Base-by-base conservation (phyloP, 1,284 basidiomycete genomes). In the Tranzscheliella williamsii region DNA sequence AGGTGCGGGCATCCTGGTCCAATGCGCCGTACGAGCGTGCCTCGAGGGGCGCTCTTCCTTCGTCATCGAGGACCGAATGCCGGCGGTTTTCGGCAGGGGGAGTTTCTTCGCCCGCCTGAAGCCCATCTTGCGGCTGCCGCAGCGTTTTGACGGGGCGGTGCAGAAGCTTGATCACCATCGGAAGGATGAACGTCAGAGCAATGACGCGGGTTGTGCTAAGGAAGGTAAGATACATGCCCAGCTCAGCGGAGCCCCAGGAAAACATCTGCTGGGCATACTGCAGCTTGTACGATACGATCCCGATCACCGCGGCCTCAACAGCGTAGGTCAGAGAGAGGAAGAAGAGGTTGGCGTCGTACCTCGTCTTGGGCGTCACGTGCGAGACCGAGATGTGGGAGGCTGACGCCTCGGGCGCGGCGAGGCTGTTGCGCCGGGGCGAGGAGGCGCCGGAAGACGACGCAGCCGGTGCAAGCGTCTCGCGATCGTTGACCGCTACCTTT, bases 251-350 rank as follows among this genome's bases (percentile, higher is more conserved):
- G 23, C 55, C 69, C 75, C 74, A 76, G 34, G 63, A 53, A 37
- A 73, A 76, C 12, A 58, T 48, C 23, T 69, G 37, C 38, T 72
- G 65, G 0, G 74, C 71, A 30, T 77, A 77, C 42, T 70, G 67
- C 24, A 73, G 51, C 42, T 76, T 76, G 63, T 54, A 60, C 0
- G 69, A 52, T 52, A 77, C 48, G 43, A 77, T 57, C 9, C 74
- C 75, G 16, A 65, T 60, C 34, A 64, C 48, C 21, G 52, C 42
- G 2, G 56, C 45, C 55, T 75, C 75, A 41, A 70, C 33, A 36
- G 67, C 70, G 52, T 75, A 75, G 23, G 70, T 63, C 16, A 62
- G 33, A 13, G 68, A 70, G 20, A 77, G 54, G 32, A 76, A 51
- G 26, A 62, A 57, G 27, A 77, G 61, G 31, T 76, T 77, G 31